These are phyloP conservation scores for Sclerotiophoma versabilis DNA, from an alignment of 2,329 filamentous ascomycete species.

Conservation along the genomic window DNA sequence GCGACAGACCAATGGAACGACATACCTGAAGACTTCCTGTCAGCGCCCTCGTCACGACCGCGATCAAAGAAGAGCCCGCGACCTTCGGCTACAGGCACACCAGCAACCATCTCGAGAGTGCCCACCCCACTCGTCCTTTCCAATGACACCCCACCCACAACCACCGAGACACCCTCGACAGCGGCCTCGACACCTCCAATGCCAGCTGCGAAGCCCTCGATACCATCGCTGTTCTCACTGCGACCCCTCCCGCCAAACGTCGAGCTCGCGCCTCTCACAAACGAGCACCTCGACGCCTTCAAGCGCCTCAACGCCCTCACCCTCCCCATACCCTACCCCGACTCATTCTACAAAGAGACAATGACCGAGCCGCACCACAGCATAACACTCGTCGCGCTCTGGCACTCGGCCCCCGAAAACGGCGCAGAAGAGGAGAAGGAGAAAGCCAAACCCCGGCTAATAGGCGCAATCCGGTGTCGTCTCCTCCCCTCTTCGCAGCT, in stretches of 20 bases:
- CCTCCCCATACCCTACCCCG: conserved; percentile 67
- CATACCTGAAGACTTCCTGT: conserved; percentile 37
- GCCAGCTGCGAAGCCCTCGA: neutral
- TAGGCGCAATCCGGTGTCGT: conserved; percentile 58
- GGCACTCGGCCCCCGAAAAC: conserved; percentile 50
- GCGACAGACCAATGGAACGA: conserved; percentile 40
- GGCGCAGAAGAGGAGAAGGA: neutral
- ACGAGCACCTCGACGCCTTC: conserved; percentile 62
- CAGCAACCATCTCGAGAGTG: conserved; percentile 23
- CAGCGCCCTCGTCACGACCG: conserved; percentile 33
- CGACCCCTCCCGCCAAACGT: conserved; percentile 57
- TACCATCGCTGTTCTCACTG: conserved; percentile 35
- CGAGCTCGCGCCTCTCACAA: conserved; percentile 60
- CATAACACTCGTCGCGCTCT: conserved; percentile 66
- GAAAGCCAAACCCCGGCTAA: conserved; percentile 42
- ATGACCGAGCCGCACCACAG: conserved; percentile 62
- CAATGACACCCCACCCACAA: neutral
- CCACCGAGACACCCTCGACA: conserved; percentile 8
- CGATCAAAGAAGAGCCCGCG: conserved; percentile 36
- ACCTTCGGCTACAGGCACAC: conserved; percentile 28
- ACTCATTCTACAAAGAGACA: conserved; percentile 67
- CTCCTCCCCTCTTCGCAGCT: conserved; percentile 54
- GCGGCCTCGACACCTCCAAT: conserved; percentile 6
- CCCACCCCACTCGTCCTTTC: conserved; percentile 21
- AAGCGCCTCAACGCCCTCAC: conserved; percentile 65